Evolutionary conservation across 495 filamentous ascomycete genomes (phyloP).

Genomic region (Achaetomiella virescens): DNA sequence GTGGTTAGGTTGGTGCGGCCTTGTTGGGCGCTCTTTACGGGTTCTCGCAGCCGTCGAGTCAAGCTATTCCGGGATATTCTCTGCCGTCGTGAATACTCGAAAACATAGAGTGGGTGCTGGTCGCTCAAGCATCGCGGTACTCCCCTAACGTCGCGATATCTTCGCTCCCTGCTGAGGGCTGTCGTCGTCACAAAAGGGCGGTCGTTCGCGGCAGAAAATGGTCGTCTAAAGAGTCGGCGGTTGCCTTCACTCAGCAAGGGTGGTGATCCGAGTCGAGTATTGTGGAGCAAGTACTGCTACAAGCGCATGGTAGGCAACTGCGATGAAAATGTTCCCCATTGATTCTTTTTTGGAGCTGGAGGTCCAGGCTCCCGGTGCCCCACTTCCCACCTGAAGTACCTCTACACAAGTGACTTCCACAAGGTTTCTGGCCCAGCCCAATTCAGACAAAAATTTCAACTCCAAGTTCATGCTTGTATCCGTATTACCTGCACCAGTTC

Average conservation of each 20-base stretch:
- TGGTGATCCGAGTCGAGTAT: neutral
- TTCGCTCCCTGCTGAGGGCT: neutral
- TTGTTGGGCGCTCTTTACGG: neutral
- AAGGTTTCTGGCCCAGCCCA: neutral
- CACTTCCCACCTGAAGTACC: neutral
- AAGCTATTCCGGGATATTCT: neutral
- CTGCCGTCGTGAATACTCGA: neutral
- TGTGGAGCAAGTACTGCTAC: neutral
- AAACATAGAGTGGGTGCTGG: neutral
- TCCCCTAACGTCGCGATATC: neutral
- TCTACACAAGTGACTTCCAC: neutral
- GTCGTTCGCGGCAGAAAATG: conserved; percentile 24
- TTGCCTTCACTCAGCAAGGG: neutral
- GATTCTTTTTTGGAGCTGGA: too few relatives aligned
- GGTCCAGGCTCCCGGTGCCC: too few relatives aligned
- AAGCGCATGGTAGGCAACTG: neutral
- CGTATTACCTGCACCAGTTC: neutral
- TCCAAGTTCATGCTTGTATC: conserved; percentile 9
- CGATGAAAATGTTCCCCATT: too few relatives aligned
- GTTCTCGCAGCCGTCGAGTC: neutral
- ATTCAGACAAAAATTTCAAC: conserved; percentile 6
- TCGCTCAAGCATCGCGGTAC: neutral
- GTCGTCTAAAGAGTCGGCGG: conserved; percentile 3
- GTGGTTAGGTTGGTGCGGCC: neutral
- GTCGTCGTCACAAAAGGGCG: conserved; percentile 25